Evolutionary conservation across 768 basidiomycete genomes (phyloP), one percentile per base, ranked within the genome.

Genomic region (Gelatoporia subvermispora): DNA sequence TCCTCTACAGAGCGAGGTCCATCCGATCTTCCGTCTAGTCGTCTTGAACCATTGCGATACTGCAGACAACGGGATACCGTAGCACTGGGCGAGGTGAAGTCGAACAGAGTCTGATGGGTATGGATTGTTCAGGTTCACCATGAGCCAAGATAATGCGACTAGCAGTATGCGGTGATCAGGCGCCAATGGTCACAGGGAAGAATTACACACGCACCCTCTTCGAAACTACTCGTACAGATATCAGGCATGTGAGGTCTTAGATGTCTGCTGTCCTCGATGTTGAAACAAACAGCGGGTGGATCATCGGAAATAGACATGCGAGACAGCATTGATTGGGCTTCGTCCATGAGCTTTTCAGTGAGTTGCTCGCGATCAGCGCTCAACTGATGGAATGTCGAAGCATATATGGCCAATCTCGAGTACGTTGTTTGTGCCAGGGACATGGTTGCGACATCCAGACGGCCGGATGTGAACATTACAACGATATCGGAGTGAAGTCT

Each of bases 31-130:
- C 3, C 41, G 2, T n/a, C 55, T 47, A 10, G 48, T 31, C 16
- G 40, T 17, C 41, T 50, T 56, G 49, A 56, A 53, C 55, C 55
- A 56, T 13, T 44, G 40, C n/a, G 41, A 44, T 22, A 56, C 20
- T 16, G n/a, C 7, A 10, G 24, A 35, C 10, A 31, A 2, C 1
- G 56, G 24, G n/a, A 55, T 31, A 0, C 53, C 51, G 5, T 43
- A 48, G 3, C 40, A 13, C 15, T 34, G 10, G 0, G 60, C 59
- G 1, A 59, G 23, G 3, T 35, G 5, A 22, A 23, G n/a, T 45
- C 56, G 55, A n/a, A 49, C 25, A 11, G 44, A 31, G 34, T 23
- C 25, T 8, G 49, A 40, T 2, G 60, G 60, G 25, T 57, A 61
- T 4, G 59, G 60, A 37, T 59, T 42, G 23, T 48, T 44, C 22